Conservation (phyloP, 2,329 filamentous ascomycete species). For the Huntiella abstrusa region DNA sequence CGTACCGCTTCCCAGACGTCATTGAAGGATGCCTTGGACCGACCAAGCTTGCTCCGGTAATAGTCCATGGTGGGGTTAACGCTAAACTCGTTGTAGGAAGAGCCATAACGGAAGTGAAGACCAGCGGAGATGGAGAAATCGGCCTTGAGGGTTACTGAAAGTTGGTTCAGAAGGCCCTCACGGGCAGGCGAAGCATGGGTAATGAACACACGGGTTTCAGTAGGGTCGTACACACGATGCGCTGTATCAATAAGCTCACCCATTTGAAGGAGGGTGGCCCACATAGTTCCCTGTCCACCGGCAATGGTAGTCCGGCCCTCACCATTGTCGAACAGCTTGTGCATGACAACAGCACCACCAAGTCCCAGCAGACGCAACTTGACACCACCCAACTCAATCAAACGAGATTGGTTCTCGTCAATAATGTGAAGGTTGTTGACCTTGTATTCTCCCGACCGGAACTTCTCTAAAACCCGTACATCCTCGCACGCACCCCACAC, state of each 20-base stretch:
- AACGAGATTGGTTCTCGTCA: constrained; percentile 88
- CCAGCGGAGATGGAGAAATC: constrained; percentile 97
- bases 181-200: constrained; percentile 93
- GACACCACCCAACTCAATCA: constrained; percentile 85
- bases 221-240: constrained; percentile 94
- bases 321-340: constrained; percentile 98
- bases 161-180: constrained; percentile 90
- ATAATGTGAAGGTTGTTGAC: constrained; percentile 95
- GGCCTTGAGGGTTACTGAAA: constrained; percentile 90
- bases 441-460: constrained; percentile 94
- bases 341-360: constrained; percentile 95
- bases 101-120: constrained; percentile 94
- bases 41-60: constrained; percentile 93
- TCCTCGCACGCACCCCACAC: constrained; percentile 99
- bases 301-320: constrained; percentile 96
- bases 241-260: constrained; percentile 94
- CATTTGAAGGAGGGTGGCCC: constrained; percentile 96
- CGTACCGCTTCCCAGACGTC: constrained; percentile 99
- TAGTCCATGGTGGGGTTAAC: constrained; percentile 96
- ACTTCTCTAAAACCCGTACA: constrained; percentile 91
- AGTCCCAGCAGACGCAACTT: constrained; percentile 87
- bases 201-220: constrained; percentile 89
- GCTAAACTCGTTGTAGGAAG: constrained; percentile 98
- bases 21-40: constrained; percentile 95
- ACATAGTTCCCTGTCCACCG: constrained; percentile 97